Percentiles rank a stretch among this genome's conserved stretches.
Evolutionary conservation across 23 red algal species (phyloP).

Genomic region (Cyanidioschyzon merolae): DNA sequence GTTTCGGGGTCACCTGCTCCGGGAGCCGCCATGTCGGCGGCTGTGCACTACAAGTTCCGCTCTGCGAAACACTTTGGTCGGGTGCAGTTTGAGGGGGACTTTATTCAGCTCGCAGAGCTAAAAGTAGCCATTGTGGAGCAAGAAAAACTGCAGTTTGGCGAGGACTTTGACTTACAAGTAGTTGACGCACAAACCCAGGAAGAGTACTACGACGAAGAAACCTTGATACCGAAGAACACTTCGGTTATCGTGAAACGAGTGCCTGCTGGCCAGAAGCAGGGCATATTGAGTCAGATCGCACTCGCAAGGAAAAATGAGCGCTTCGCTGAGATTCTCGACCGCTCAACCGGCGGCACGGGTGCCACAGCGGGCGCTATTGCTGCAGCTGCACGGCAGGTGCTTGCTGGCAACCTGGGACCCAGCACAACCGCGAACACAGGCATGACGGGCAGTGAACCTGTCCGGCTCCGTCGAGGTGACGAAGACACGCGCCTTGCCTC

Average conservation of each 20-base stretch:
- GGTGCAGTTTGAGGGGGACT: constrained; percentile 86
- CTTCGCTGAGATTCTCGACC: constrained; percentile 59
- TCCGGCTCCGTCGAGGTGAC: neutral
- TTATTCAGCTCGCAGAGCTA: constrained; percentile 74
- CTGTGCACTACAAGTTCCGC: constrained; percentile 87
- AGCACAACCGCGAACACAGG: neutral
- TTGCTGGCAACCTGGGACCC: neutral
- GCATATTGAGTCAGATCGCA: constrained; percentile 63
- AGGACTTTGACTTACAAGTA: constrained; percentile 95
- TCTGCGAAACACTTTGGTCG: constrained; percentile 73
- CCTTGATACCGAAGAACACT: constrained; percentile 83
- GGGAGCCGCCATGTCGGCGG: constrained; percentile 68
- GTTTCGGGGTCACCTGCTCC: no score
- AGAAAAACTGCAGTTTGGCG: constrained; percentile 85
- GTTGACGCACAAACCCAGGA: constrained; percentile 82
- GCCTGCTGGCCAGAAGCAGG: constrained; percentile 32
- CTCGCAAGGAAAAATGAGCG: constrained; percentile 96
- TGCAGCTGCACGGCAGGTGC: constrained; percentile 16
- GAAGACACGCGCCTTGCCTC: constrained; percentile 25
- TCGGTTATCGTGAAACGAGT: constrained; percentile 83
- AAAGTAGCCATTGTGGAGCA: constrained; percentile 93
- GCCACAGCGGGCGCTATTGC: neutral
- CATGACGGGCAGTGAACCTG: neutral
- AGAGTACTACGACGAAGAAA: constrained; percentile 54
- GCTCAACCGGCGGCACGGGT: neutral